Conservation (phyloP, 164 flowering plant genomes). For the grape (Vitis vinifera) region ASM3070453v1 NC_081820.1:7802501-7803000, state of each 20-base stretch:
- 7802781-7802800: too few relatives aligned
- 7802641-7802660: constrained; percentile 59
- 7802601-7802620: constrained; percentile 8
- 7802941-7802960: background rate
- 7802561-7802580: background rate
- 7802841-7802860: background rate
- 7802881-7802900: background rate
- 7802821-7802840: background rate
- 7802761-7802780: background rate
- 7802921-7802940: background rate
- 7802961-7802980: background rate
- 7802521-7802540: constrained; percentile 46
- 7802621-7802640: constrained; percentile 64
- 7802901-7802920: background rate
- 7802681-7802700: constrained; percentile 45
- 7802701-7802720: constrained; percentile 54
- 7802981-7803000: background rate
- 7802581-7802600: background rate
- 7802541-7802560: constrained; percentile 44
- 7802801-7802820: too few relatives aligned
- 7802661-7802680: constrained; percentile 68
- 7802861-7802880: background rate
- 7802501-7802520: constrained; percentile 60
- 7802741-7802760: constrained; percentile 59
- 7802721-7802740: constrained; percentile 66